These are phyloP conservation scores for Sporothrix variecibatus DNA, from an alignment of 2,329 filamentous ascomycete genomes.

Conservation along the genomic window DNA sequence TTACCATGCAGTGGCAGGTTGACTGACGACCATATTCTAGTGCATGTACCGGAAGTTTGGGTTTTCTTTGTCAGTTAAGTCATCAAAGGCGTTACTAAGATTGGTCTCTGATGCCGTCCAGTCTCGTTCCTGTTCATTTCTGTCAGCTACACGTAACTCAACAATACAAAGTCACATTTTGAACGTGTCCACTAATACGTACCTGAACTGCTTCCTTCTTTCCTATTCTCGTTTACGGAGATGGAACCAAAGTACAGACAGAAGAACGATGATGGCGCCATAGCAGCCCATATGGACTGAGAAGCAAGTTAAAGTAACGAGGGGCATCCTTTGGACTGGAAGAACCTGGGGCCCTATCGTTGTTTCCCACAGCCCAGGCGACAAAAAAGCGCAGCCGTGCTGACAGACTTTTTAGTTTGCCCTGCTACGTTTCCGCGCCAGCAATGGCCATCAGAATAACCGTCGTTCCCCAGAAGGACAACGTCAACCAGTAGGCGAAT, in stretches of 20 bases:
- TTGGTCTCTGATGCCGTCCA: constrained; percentile 40
- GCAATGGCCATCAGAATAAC: constrained; percentile 61
- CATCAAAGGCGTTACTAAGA: constrained; percentile 59
- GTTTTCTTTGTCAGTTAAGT: constrained; percentile 64
- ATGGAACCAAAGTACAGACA: constrained; percentile 60
- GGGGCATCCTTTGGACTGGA: constrained; percentile 61
- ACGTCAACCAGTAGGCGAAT: constrained; percentile 71
- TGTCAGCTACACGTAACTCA: too few relatives aligned
- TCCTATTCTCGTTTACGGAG: constrained; percentile 57
- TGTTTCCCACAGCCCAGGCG: constrained; percentile 55
- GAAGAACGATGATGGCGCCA: constrained; percentile 56
- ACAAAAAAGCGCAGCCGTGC: constrained; percentile 69
- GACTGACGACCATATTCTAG: background rate
- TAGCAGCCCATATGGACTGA: constrained; percentile 71
- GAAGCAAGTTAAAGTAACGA: constrained; percentile 69
- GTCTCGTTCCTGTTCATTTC: background rate
- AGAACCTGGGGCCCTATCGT: constrained; percentile 62
- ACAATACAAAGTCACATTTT: too few relatives aligned
- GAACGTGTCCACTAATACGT: background rate
- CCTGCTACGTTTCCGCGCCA: constrained; percentile 71
- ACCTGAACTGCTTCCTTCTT: constrained; percentile 48
- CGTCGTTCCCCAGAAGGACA: constrained; percentile 76
- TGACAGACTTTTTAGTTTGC: constrained; percentile 71
- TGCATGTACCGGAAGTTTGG: constrained; percentile 60
- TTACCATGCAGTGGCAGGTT: too few relatives aligned